Evolutionary conservation across 176 grass and related monocot species (phyloP), one percentile per base, ranked within the genome.

Genomic region (Oryza punctata): DNA sequence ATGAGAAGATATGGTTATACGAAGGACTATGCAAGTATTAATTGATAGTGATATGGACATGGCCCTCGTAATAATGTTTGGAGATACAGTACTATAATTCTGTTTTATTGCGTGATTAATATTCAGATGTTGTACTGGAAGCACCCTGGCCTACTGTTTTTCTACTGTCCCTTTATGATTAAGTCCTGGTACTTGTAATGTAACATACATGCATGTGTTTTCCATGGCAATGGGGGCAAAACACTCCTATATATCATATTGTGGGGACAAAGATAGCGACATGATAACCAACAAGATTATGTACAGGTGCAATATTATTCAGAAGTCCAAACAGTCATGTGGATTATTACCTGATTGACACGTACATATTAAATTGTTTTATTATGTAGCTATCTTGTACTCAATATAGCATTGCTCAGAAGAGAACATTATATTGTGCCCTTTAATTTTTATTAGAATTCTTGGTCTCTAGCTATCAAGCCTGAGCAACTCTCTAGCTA

Each of bases 171-270:
- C 15, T 41, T 64, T 13, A 73, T 59, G 67, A 41, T 18, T 35
- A 26, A 21, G 49, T 29, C 69, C 21, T 59, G 49, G 54, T 60
- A 60, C 54, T 60, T 60, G 37, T 38, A 38, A 47, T 44, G 67
- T 10, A 29, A 7, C 54, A 6, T 82, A 37, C 38, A 6, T 82
- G 38, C 78, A 26, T 87, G 65, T 72, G 81, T 46, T 88, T 84
- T n/a, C 29, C 68, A 61, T 84, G 75, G 63, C 68, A 73, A 18
- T 43, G 0, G 1, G 73, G 29, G 33, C 14, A 65, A 66, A 33
- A 35, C 33, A 35, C 33, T 35, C 33, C 72, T 57, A 75, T 66
- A 75, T 43, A 65, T 73, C 7, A 21, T 67, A 13, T 45, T 78
- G 74, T 72, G 25, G 52, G 52, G 49, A 52, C 15, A 27, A 27